These are phyloP conservation scores for Acidiella bohemica DNA, from an alignment of 495 filamentous ascomycete species.

Conservation along the genomic window DNA sequence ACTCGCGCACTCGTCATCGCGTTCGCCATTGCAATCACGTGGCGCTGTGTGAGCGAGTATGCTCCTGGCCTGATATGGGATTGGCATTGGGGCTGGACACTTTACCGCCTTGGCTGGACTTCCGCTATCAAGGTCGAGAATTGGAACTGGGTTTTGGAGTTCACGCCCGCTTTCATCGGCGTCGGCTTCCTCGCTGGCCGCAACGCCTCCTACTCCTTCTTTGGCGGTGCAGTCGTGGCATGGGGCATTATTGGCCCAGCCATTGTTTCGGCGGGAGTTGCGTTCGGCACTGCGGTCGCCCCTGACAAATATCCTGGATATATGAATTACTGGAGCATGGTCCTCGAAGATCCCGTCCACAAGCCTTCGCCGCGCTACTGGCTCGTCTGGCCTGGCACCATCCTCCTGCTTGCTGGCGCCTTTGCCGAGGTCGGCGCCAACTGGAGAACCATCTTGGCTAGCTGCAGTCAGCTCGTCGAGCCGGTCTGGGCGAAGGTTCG, in stretches of 20 bases:
- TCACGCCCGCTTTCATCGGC: conserved; percentile 12
- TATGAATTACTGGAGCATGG: conserved; percentile 15
- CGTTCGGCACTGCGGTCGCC: conserved; percentile 1
- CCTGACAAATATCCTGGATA: conserved; percentile 10
- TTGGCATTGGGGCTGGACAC: conserved; percentile 15
- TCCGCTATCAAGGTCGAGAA: conserved; percentile 12
- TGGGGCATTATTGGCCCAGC: conserved; percentile 10
- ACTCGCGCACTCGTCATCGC: conserved; percentile 6
- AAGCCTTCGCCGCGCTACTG: conserved; percentile 7
- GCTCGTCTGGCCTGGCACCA: conserved; percentile 13
- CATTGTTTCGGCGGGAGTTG: conserved; percentile 1
- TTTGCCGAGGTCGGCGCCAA: conserved; percentile 9
- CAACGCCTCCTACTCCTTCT: conserved; percentile 13
- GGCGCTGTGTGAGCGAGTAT: conserved; percentile 9
- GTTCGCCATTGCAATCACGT: conserved; percentile 8
- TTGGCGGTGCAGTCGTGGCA: conserved; percentile 7
- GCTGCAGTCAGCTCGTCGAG: conserved; percentile 1
- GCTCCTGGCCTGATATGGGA: conserved; percentile 12
- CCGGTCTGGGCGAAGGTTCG: not conserved
- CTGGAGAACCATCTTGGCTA: conserved; percentile 2
- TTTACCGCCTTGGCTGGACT: conserved; percentile 13
- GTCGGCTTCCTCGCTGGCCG: conserved; percentile 7
- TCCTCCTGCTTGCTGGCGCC: conserved; percentile 9
- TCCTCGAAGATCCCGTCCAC: conserved; percentile 11
- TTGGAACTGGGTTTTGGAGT: conserved; percentile 13